Evolutionary conservation across 148 eudicot genomes (phyloP), one percentile per base, ranked within the genome.

Genomic region (Chenopodium suecicum): DNA sequence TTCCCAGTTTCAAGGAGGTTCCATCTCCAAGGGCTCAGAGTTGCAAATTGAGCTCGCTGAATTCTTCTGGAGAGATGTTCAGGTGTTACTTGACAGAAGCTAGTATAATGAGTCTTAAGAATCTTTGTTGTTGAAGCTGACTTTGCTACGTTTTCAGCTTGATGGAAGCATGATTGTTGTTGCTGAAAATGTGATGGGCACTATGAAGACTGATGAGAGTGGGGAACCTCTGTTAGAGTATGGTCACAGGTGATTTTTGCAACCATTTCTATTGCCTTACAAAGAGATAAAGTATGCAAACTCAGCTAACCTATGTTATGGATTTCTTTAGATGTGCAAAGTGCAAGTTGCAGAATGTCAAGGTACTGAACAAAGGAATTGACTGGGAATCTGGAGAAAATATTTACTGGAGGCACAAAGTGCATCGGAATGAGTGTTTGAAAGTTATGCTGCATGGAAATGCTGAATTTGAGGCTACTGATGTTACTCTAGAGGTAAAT

Each of bases 401-500:
- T 74, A 73, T 86, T 41, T 96, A 92, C 85, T 96, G 99, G 99
- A 94, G 89, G 88, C 95, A 94, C 81, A 91, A 94, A 82, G 97
- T 96, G 67, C 86, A 86, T 71, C 90, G 94, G 64, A 82, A 78
- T 52, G 98, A 94, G 86, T 78, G 83, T 70, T 73, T 94, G 81
- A 92, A 91, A 86, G 86, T 96, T 86, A 78, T 92, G 69, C 88
- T 96, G 75, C 95, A 89, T 85, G 99, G 99, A 86, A 96, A 96
- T 96, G 95, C 97, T 80, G 99, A 96, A 89, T 96, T 96, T 89
- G 99, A 96, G 79, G 99, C 97, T n/a, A 86, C 64, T 52, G 91
- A 96, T 90, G 97, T 92, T 65, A 85, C 85, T 22, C 64, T 96
- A 73, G 87, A 96, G 99, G 99, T 96, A 41, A 88, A 27, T 81